Evolutionary conservation across 2,329 filamentous ascomycete genomes (phyloP), one percentile per base, ranked within the genome.

Genomic region (Colletotrichum sidae): DNA sequence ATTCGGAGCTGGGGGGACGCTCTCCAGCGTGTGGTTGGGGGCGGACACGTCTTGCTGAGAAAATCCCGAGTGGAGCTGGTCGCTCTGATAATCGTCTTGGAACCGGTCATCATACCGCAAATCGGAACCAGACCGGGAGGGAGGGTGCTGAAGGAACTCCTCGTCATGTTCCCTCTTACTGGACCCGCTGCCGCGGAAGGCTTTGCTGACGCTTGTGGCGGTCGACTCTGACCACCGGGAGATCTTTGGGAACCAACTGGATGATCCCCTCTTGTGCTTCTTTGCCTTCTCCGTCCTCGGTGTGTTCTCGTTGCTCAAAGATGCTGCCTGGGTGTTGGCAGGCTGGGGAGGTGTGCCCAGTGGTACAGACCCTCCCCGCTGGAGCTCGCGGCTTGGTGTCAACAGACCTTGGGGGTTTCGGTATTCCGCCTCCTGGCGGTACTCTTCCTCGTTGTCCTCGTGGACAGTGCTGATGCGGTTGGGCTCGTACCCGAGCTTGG

Each of bases 191-290:
- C 87, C 88, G 45, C 91, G 88, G 76, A 94, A 91, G 45, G 90
- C 91, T 70, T 91, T 91, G 49, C 92, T 90, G 47, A 94, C 89
- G 67, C 93, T 97, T 0, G 94, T 97, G 4, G 94, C 88, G 0
- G 96, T 99, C 2, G 95, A 98, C 80, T 96, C 96, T 0, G 95
- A 98, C 96, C 96, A 99, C 47, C 96, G 88, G 6, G 96, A 98
- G 68, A 97, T 94, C 81, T 97, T 97, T 33, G 94, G 94, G 67
- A 97, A 92, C 83, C 88, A 89, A 55, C 86, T 83, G 0, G 92
- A 93, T 0, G 93, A 96, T 63, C 89, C 89, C 74, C 87, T 91
- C 76, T 97, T 97, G 80, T 96, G 92, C 80, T 97, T 97, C 77
- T 92, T 92, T 68, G 88, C 86, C 78, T 92, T 93, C 6, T 93